Base-by-base conservation (phyloP, 179 eudicot genomes). In the Actinidia polygama region DNA sequence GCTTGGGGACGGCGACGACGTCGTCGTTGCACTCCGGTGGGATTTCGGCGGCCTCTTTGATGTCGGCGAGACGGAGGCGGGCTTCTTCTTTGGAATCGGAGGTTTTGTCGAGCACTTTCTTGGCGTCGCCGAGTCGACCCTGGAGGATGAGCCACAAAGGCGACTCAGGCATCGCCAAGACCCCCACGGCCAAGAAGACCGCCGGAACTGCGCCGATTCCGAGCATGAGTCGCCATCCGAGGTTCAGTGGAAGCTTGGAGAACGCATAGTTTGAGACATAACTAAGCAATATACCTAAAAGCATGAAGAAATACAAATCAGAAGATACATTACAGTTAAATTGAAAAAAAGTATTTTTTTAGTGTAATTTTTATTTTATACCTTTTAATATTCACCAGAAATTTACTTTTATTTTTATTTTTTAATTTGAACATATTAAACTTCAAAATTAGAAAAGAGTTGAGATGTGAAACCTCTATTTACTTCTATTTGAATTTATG, bases 141-240 rank as follows among this genome's bases (percentile, higher is more conserved):
- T 90, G 89, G 77, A 90, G 59, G 24, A 90, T 86, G n/a, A 90
- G 88, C 93, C 93, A 90, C 6, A 91, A 85, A 0, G 91, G 93
- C 1, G 93, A 90, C 84, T 90, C 93, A 4, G 93, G 91, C 91
- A 90, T 89, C 71, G 84, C 88, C 21, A 90, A 73, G 4, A 87
- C 91, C 0, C 85, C 87, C 3, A 89, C 1, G 7, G 85, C 91
- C n/a, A 90, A 18, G 74, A 90, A 81, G 0, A 87, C 55, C 0
- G 93, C 79, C 9, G 93, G 93, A 21, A 90, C 16, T 0, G 90
- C 90, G 19, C 91, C 93, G 79, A 89, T 68, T 21, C 90, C 91
- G 49, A 90, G 88, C 93, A 90, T 90, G 77, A 89, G 73, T 58
- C 93, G 81, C 93, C 93, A 90, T 16, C 91, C 88, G 6, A 87